Conservation (phyloP, 1,284 basidiomycete genomes). For the Vanrija humicola region DNA sequence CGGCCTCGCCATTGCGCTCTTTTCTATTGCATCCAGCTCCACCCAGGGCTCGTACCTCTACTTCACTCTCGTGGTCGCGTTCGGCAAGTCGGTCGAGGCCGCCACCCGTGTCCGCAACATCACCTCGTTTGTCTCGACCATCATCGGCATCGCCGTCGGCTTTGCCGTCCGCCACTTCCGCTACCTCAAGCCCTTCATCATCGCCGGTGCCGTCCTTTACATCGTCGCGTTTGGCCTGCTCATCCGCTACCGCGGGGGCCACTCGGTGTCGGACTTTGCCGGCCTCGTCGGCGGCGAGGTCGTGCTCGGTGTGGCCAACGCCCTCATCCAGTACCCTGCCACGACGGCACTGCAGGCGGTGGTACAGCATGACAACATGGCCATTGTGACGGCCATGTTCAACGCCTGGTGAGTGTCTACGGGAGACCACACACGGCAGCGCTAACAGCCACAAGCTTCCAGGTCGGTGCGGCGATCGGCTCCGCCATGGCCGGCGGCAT, state of each 20-base stretch:
- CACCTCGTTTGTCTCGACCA: conserved; percentile 46
- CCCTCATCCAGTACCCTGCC: conserved; percentile 40
- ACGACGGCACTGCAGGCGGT: conserved; percentile 43
- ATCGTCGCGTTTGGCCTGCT: conserved; percentile 47
- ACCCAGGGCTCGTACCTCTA: conserved; percentile 40
- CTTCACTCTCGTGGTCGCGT: conserved; percentile 44
- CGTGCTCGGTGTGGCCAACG: conserved; percentile 46
- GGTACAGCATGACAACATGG: conserved; percentile 42
- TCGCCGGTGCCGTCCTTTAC: conserved; percentile 32
- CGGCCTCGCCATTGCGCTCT: conserved; percentile 39
- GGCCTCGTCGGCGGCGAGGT: conserved; percentile 48
- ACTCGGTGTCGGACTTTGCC: conserved; percentile 12
- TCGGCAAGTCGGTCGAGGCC: conserved; percentile 30
- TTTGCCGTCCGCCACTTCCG: conserved; percentile 43
- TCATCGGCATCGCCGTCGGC: conserved; percentile 43
- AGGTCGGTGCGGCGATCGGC: conserved; percentile 31
- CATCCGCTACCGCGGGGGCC: conserved; percentile 42
- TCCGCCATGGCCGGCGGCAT: conserved; percentile 49
- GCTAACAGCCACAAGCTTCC: too few relatives aligned
- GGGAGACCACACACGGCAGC: too few relatives aligned
- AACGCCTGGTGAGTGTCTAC: too few relatives aligned
- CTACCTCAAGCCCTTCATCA: conserved; percentile 47
- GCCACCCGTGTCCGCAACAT: conserved; percentile 44
- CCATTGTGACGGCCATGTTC: conserved; percentile 33
- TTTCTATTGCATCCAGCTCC: conserved; percentile 39